phyloP scores from a whole-genome alignment of 2,329 filamentous ascomycete species.

The Nemania serpens region DNA sequence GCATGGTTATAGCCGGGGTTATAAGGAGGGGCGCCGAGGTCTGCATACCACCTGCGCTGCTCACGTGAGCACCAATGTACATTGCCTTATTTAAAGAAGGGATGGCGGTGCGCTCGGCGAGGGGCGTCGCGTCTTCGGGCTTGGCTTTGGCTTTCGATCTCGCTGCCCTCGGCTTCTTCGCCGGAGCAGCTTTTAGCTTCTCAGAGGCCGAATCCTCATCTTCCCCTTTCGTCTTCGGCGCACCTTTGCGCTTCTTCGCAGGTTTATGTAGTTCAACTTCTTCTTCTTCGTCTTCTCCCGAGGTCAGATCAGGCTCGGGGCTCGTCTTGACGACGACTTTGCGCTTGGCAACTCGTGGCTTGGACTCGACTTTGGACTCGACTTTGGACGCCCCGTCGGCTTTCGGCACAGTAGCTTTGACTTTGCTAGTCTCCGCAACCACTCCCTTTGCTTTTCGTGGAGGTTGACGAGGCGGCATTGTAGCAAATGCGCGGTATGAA shows the following conservation, averaged over 20 bases:
- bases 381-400: too few species aligned
- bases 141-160: constrained; percentile 40
- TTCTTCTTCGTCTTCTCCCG: constrained; percentile 15
- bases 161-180: constrained; percentile 51
- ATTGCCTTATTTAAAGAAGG: constrained; percentile 69
- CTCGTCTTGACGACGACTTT: constrained; percentile 28
- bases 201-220: constrained; percentile 23
- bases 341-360: constrained; percentile 30
- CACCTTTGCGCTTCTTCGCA: constrained; percentile 51
- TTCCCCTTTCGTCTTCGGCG: constrained; percentile 23
- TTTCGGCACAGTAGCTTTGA: background rate
- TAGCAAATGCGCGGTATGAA: background rate
- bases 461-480: constrained; percentile 27
- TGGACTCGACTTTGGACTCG: constrained; percentile 28
- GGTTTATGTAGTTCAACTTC: constrained; percentile 18
- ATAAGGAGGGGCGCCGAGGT: constrained; percentile 6
- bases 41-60: constrained; percentile 75
- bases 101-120: constrained; percentile 70
- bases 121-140: constrained; percentile 57
- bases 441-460: constrained; percentile 19
- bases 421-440: constrained; percentile 20
- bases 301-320: constrained; percentile 18
- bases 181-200: constrained; percentile 34
- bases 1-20: too few species aligned
- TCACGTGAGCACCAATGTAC: constrained; percentile 92